Conservation (phyloP, 2,329 filamentous ascomycete genomes). For the Fusarium floridanum region DNA sequence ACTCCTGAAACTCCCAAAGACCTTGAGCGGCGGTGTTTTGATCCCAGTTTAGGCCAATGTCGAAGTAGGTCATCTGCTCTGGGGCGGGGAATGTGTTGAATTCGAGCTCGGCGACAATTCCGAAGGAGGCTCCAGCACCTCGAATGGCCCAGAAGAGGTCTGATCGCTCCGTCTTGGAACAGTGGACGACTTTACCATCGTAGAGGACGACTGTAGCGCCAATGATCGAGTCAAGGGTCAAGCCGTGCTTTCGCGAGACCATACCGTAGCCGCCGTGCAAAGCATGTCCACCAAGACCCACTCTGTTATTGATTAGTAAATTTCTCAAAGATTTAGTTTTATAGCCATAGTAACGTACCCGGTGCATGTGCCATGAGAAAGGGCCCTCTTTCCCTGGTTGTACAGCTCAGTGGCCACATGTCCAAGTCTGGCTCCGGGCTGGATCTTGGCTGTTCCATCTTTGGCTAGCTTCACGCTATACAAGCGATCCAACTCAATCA, state of each 20-base stretch:
- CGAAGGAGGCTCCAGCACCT: conserved; percentile 50
- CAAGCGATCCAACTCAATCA: conserved; percentile 58
- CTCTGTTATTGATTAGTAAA: conserved; percentile 32
- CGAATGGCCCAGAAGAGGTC: conserved; percentile 50
- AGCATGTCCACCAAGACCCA: conserved; percentile 49
- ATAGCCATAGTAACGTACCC: conserved; percentile 51
- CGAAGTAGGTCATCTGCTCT: conserved; percentile 37
- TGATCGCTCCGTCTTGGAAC: conserved; percentile 40
- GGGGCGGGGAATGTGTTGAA: conserved; percentile 46
- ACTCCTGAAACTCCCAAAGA: conserved; percentile 44
- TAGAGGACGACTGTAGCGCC: conserved; percentile 48
- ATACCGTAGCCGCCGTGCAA: conserved; percentile 50
- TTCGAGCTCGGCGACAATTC: conserved; percentile 48
- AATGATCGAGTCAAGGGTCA: conserved; percentile 47
- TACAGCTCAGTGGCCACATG: conserved; percentile 59
- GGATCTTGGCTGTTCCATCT: conserved; percentile 41
- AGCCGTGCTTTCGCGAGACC: conserved; percentile 48
- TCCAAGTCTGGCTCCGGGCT: conserved; percentile 64
- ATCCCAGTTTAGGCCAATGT: conserved; percentile 39
- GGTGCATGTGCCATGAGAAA: conserved; percentile 66
- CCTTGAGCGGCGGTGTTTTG: conserved; percentile 35
- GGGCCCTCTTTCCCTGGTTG: conserved; percentile 56
- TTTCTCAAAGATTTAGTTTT: neutral
- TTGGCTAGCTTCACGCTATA: conserved; percentile 48
- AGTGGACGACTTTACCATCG: conserved; percentile 44